Percentiles rank a stretch among this genome's conserved stretches.
Evolutionary conservation across 257 asterid genomes (phyloP).

Genomic region (Salvia rosmarinus): DNA sequence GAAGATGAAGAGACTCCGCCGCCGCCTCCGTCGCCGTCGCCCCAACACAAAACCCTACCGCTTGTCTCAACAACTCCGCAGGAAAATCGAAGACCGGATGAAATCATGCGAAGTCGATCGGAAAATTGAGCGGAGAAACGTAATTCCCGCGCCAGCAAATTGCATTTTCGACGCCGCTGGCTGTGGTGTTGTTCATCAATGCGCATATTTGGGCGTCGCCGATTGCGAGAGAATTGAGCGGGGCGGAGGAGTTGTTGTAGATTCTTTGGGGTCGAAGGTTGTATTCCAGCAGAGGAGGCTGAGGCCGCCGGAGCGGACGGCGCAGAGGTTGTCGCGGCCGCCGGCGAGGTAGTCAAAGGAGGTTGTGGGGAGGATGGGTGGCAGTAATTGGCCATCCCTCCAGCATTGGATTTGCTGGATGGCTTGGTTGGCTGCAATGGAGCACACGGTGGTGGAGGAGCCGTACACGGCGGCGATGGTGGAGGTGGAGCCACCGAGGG

Average conservation of each 20-base stretch:
- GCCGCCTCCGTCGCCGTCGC: conserved; percentile 53
- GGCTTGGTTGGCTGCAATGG: conserved; percentile 58
- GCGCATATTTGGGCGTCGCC: conserved; percentile 82
- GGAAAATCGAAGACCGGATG: conserved; percentile 75
- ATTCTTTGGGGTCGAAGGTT: conserved; percentile 56
- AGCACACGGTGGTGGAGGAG: conserved; percentile 61
- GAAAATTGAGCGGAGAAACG: conserved; percentile 21
- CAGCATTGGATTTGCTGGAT: conserved; percentile 75
- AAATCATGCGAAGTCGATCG: conserved; percentile 45
- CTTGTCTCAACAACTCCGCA: conserved; percentile 56
- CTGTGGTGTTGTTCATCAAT: conserved; percentile 39
- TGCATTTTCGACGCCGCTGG: conserved; percentile 29
- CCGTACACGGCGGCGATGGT: conserved; percentile 80
- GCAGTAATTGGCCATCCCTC: conserved; percentile 45
- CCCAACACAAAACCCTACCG: conserved; percentile 73
- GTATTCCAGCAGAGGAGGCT: conserved; percentile 72
- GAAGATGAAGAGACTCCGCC: conserved; percentile 30
- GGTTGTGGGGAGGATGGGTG: conserved; percentile 46
- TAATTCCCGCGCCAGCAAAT: conserved; percentile 72
- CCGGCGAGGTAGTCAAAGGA: conserved; percentile 85
- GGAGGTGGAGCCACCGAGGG: conserved; percentile 69
- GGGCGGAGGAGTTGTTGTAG: conserved; percentile 44
- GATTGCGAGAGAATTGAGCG: conserved; percentile 52
- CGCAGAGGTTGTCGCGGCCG: conserved; percentile 70
- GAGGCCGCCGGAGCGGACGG: conserved; percentile 71